Evolutionary conservation across 2,329 filamentous ascomycete genomes (phyloP).

Genomic region (Aspergillus aculeatus): DNA sequence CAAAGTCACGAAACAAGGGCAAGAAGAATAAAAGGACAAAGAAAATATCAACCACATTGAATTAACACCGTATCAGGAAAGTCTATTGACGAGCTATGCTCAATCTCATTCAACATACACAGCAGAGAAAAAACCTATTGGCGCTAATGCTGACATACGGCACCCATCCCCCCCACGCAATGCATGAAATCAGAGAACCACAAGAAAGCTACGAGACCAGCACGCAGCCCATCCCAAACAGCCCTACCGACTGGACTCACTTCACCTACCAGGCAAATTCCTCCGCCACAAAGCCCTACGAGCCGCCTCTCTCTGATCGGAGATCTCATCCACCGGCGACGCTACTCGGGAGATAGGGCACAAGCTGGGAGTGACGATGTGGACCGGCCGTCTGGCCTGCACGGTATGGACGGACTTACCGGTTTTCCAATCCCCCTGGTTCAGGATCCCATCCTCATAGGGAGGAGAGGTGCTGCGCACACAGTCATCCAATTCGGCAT

Average conservation of each 20-base stretch:
- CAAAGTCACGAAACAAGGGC: no score
- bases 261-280: background rate
- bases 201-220: no score
- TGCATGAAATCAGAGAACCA: background rate
- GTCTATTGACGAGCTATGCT: no score
- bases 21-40: no score
- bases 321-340: background rate
- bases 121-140: background rate
- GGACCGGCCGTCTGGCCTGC: background rate
- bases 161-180: background rate
- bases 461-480: background rate
- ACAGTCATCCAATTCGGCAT: background rate
- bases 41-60: no score
- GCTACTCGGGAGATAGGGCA: background rate
- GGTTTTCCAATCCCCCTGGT: no score
- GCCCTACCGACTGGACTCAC: no score
- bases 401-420: background rate
- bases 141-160: no score
- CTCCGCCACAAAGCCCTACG: background rate
- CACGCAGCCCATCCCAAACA: no score
- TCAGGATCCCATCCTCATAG: background rate
- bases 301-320: background rate
- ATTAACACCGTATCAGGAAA: no score
- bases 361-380: background rate
- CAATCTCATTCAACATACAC: background rate